A percentile compares a stretch with the other conserved stretches of the same genome.
phyloP scores from a whole-genome alignment of 768 basidiomycete genomes.

The Hemileccinum impolitum region DNA sequence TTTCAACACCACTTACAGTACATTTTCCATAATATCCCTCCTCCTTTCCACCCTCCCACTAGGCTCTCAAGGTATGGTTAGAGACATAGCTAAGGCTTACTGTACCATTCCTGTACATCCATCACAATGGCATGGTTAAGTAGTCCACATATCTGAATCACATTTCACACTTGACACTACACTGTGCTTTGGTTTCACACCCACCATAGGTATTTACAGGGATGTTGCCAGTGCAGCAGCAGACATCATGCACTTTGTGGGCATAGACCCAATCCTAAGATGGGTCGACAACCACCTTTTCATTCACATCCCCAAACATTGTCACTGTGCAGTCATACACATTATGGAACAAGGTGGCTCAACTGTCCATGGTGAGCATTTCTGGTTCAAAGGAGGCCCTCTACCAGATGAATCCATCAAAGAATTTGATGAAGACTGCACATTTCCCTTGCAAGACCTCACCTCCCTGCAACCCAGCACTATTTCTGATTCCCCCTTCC shows the following conservation, averaged over 20 bases:
- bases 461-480: too few relatives aligned
- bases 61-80: background rate
- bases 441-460: too few relatives aligned
- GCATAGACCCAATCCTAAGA: background rate
- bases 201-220: background rate
- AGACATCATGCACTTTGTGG: background rate
- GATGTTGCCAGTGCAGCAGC: background rate
- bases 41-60: background rate
- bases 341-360: too few relatives aligned
- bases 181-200: background rate
- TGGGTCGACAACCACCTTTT: constrained; percentile 9
- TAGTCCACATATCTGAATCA: constrained; percentile 18
- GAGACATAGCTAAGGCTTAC: constrained; percentile 2
- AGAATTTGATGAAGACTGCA: too few relatives aligned
- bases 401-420: too few relatives aligned
- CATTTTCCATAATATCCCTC: background rate
- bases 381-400: too few relatives aligned
- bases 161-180: constrained; percentile 9
- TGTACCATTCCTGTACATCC: constrained; percentile 28
- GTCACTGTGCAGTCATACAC: too few relatives aligned
- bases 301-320: too few relatives aligned
- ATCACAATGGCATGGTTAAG: constrained; percentile 35
- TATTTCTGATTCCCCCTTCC: too few relatives aligned
- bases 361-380: too few relatives aligned
- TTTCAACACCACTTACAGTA: background rate